Base-by-base conservation (phyloP, 2,329 filamentous ascomycete genomes). In the Verticillium dahliae region DNA sequence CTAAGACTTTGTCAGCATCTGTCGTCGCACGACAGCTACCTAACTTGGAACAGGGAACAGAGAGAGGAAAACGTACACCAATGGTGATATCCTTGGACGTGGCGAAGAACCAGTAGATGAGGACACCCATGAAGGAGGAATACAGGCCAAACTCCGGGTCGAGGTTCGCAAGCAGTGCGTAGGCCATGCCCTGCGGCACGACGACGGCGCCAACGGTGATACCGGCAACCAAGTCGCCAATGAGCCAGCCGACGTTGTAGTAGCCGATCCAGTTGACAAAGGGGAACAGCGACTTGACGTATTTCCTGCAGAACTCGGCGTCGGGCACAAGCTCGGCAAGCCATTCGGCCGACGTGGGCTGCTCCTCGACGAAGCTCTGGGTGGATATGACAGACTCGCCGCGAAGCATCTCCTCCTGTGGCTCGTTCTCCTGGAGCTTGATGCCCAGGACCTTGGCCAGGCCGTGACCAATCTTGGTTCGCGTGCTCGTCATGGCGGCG, bases 41-140 rank as follows among this genome's bases (percentile, higher is more conserved):
- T 4, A 5, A 5, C 27, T 31, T 31, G 27, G 1, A 4, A 31
- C 27, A 31, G 27, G 5, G 5, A 5, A 31, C 27, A 31, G 15
- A 15, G 11, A 35, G 66, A 62, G 62, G 57, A 58, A 4, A 1
- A 83, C 88, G 77, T 81, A 91, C 89, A 15, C 94, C 94, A 61
- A 98, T 98, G 10, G 94, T 97, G 71, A 99, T 98, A 74, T 99
- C 94, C 73, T 98, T 99, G 14, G 94, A 97, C 0, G 95, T 99
- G 38, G 93, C 95, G 71, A 98, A 98, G 72, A 97, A 90, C 94
- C 94, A 98, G 76, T 99, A 99, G 64, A 97, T 82, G 65, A 97
- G 74, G 15, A 96, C 93, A 58, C 94, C 95, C 84, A 97, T 95
- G 72, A 99, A 98, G 0, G 94, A 97, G 0, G 94, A 95, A 76